Conservation (phyloP, 768 basidiomycete genomes). For the Phallus indusiatus region DNA sequence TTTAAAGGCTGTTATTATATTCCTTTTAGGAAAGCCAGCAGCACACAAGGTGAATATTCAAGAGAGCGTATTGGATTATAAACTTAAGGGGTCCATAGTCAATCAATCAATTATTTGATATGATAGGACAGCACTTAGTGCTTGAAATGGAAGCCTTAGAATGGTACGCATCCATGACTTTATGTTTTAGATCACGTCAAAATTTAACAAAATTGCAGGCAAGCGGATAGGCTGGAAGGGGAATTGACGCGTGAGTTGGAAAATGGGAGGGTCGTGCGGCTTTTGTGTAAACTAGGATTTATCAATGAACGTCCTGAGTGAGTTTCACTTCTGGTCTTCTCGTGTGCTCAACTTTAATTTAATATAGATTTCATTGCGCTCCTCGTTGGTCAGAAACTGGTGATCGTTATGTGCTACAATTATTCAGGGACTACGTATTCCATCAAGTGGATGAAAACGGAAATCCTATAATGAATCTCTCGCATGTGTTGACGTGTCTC, state of each 20-base stretch:
- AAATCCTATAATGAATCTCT: constrained; percentile 80
- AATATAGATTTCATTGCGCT: constrained; percentile 78
- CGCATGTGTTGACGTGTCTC: constrained; percentile 83
- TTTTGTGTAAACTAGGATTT: constrained; percentile 92
- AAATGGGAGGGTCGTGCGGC: constrained; percentile 82
- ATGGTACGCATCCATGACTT: constrained; percentile 41
- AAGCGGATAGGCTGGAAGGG: constrained; percentile 70
- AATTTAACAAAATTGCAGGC: constrained; percentile 33
- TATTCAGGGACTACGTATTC: constrained; percentile 97
- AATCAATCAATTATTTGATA: constrained; percentile 73
- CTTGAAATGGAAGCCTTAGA: constrained; percentile 83
- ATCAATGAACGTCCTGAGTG: constrained; percentile 99
- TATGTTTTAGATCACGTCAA: neutral
- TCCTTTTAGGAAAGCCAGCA: constrained; percentile 58
- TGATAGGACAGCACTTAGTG: constrained; percentile 60
- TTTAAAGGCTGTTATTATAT: constrained; percentile 70
- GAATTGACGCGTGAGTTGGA: constrained; percentile 86
- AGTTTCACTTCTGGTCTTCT: constrained; percentile 23
- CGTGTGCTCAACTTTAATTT: neutral
- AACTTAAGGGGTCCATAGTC: constrained; percentile 32
- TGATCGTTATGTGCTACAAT: constrained; percentile 94
- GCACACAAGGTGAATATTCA: constrained; percentile 43
- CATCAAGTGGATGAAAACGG: constrained; percentile 92
- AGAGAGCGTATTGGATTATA: neutral
- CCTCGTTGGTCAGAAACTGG: constrained; percentile 98